phyloP scores from a whole-genome alignment of 176 grass and related monocot genomes.

The Ensete glaucum region DNA sequence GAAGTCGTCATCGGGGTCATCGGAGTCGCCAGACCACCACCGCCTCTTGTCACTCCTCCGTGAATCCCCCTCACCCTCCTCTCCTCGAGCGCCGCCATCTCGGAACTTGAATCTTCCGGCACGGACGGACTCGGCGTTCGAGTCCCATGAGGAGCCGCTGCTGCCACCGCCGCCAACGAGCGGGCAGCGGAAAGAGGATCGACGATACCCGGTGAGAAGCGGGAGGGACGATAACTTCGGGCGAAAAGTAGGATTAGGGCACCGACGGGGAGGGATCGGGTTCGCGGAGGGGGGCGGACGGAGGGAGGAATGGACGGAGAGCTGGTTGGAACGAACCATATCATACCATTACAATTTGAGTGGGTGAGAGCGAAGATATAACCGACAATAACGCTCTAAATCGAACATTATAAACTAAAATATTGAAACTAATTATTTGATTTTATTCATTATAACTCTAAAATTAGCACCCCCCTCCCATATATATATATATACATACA shows the following conservation, averaged over 20 bases:
- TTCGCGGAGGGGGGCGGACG: not conserved
- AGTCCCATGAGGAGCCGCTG: not conserved
- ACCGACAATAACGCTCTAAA: not conserved
- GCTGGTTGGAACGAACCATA: not conserved
- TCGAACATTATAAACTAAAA: no score
- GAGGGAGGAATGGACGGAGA: not conserved
- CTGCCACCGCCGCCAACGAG: not conserved
- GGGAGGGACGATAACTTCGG: not conserved
- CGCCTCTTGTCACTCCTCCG: constrained; percentile 7
- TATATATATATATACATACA: no score
- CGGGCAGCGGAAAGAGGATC: not conserved
- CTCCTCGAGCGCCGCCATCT: constrained; percentile 3
- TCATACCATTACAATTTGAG: not conserved
- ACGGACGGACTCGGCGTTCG: constrained; percentile 5
- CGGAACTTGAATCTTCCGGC: constrained; percentile 10
- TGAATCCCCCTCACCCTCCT: not conserved
- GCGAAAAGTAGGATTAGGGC: not conserved
- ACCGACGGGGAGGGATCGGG: not conserved
- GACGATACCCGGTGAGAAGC: no score
- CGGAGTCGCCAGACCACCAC: constrained; percentile 13
- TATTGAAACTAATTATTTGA: no score
- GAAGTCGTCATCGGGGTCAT: not conserved
- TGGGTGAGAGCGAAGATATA: not conserved
- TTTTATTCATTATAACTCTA: no score
- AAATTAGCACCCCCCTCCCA: no score